Evolutionary conservation across 257 asterid species (phyloP), one percentile per base, ranked within the genome.

Genomic region (Solanum chilense): DNA sequence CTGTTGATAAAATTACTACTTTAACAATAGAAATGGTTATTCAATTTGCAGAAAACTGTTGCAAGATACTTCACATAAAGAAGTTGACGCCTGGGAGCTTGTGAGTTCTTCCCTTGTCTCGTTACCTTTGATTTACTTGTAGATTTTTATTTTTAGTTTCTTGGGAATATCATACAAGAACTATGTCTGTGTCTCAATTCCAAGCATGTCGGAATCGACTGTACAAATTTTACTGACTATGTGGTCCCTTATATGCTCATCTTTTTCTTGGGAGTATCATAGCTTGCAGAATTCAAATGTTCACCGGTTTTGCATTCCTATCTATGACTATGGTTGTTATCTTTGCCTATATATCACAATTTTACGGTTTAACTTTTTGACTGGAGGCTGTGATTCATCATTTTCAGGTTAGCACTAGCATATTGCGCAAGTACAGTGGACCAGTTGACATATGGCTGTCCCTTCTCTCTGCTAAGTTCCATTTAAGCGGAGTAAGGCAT

Each of bases 21-120:
- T 71, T 33, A 70, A 14, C n/a, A 31, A 70, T 3, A 31, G 44
- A 71, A 35, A 29, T 49, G 12, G 20, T 18, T 80, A 47, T 39
- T 47, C 6, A 1, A 80, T 27, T 18, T 86, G 71, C 97, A 97
- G 99, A 88, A 89, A 93, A 88, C 90, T 92, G 23, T 47, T 93
- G 87, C 92, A 81, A 69, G 90, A 90, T 86, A 45, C 87, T 85
- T 69, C 91, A 62, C 88, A 89, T 42, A 89, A 86, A 83, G 89
- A 88, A 88, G 68, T 95, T 75, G 97, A 94, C 70, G 96, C 93
- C 49, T 97, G 98, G 99, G 98, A 93, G 92, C 97, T 97, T 56
- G 99, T 90, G 88, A 88, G 93, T 87, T 74, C 13, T 33, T 58
- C 23, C 44, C 70, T 49, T 13, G 49, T 49, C 85, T 80, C 85